These are phyloP conservation scores for Lachnellula arida DNA, from an alignment of 2,329 filamentous ascomycete genomes.

Conservation along the genomic window DNA sequence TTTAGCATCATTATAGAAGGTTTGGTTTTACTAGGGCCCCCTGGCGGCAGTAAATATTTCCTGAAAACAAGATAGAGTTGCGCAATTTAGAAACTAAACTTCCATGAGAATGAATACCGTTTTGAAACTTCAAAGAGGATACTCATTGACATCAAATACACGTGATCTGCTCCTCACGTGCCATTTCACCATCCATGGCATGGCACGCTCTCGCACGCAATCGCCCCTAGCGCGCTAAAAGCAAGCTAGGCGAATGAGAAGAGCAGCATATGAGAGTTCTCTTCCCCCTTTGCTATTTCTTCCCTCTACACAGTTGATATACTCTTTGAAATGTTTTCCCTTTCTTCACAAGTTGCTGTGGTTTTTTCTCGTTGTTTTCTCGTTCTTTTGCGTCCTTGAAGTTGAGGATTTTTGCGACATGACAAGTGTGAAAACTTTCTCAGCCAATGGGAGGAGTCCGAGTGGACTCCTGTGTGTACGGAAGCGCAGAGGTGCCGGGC, in stretches of 20 bases:
- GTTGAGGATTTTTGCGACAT: slow-evolving; percentile 1
- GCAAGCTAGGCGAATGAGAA: slow-evolving; percentile 10
- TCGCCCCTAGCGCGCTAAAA: slow-evolving; percentile 18
- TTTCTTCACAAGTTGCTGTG: slow-evolving; percentile 9
- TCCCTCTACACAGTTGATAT: slow-evolving; percentile 3
- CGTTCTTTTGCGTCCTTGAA: slow-evolving; percentile 10
- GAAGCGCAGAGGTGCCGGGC: not conserved
- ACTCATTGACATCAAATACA: no score
- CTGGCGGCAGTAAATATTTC: no score
- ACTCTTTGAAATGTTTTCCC: not conserved
- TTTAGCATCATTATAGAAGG: no score
- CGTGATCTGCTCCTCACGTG: no score
- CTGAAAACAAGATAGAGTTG: no score
- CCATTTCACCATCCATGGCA: no score
- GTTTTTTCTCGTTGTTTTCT: slow-evolving; percentile 14
- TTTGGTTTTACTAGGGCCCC: no score
- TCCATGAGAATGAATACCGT: no score
- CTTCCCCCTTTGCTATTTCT: slow-evolving; percentile 1
- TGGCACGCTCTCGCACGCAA: slow-evolving; percentile 15
- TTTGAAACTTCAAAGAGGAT: no score
- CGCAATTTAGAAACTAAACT: no score
- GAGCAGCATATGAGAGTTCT: not conserved
- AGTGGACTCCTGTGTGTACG: slow-evolving; percentile 11
- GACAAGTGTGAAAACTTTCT: slow-evolving; percentile 6
- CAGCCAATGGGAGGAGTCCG: slow-evolving; percentile 13